phyloP scores from a whole-genome alignment of 2,329 filamentous ascomycete species.

The Coleophoma eucalyptorum region DNA sequence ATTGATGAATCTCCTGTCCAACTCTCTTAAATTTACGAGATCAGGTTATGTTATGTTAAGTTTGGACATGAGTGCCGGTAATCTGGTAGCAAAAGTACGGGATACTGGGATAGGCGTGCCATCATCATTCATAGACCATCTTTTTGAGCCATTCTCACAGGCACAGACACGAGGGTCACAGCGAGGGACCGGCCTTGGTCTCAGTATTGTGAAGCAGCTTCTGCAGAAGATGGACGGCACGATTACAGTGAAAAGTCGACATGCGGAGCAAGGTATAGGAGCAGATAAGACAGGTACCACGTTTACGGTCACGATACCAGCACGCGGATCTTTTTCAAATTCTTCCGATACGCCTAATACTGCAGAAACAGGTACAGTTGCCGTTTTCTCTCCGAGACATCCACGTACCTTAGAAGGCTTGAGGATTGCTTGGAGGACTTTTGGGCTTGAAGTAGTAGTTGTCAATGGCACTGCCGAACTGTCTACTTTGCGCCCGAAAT shows the following conservation, averaged over 20 bases:
- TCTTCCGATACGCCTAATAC: neutral
- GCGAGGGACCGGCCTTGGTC: conserved; percentile 22
- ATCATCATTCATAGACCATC: conserved; percentile 29
- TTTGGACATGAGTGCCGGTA: conserved; percentile 9
- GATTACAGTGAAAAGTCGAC: conserved; percentile 24
- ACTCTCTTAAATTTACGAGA: conserved; percentile 28
- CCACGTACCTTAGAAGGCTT: conserved; percentile 17
- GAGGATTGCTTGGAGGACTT: conserved; percentile 19
- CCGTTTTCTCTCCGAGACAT: conserved; percentile 12
- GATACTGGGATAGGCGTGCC: conserved; percentile 27
- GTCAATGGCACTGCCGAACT: conserved; percentile 14
- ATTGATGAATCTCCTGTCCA: conserved; percentile 31
- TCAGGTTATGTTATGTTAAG: conserved; percentile 18
- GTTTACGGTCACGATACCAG: conserved; percentile 15
- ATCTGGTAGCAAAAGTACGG: conserved; percentile 24
- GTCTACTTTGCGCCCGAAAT: conserved; percentile 15
- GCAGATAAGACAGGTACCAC: conserved; percentile 11
- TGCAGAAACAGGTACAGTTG: conserved; percentile 1
- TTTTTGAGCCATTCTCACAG: conserved; percentile 28
- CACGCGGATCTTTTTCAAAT: conserved; percentile 2
- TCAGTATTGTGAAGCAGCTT: conserved; percentile 27
- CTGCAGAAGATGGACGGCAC: conserved; percentile 26
- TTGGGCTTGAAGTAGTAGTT: conserved; percentile 15
- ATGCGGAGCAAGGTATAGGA: conserved; percentile 17
- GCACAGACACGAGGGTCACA: conserved; percentile 20